Evolutionary conservation across 495 filamentous ascomycete species (phyloP).

Genomic region (Amphirosellinia nigrospora): DNA sequence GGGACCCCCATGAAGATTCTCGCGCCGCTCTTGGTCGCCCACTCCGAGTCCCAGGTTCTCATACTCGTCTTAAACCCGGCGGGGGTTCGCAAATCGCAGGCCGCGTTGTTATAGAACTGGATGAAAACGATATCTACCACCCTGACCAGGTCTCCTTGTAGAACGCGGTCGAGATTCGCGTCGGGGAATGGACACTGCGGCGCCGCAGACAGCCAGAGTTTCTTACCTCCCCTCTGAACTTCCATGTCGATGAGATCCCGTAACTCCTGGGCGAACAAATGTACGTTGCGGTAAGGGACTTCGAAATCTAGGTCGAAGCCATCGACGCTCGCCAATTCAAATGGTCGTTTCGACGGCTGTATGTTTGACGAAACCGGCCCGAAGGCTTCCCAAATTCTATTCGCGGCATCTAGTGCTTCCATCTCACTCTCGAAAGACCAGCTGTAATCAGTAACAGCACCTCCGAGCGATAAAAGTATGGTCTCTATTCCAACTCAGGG

Average conservation of each 20-base stretch:
- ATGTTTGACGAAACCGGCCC: constrained; percentile 46
- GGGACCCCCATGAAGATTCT: constrained; percentile 73
- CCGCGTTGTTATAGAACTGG: constrained; percentile 70
- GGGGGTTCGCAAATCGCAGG: constrained; percentile 65
- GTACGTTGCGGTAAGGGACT: constrained; percentile 50
- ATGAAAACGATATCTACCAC: constrained; percentile 69
- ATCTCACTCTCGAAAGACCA: constrained; percentile 56
- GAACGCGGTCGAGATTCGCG: constrained; percentile 57
- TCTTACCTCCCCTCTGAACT: constrained; percentile 44
- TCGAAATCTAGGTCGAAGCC: constrained; percentile 63
- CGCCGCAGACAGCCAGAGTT: constrained; percentile 61
- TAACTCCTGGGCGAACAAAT: constrained; percentile 60
- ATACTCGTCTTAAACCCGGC: constrained; percentile 34
- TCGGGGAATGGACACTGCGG: constrained; percentile 63
- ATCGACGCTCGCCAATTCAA: constrained; percentile 59
- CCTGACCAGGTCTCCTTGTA: constrained; percentile 52
- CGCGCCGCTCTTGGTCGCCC: constrained; percentile 44
- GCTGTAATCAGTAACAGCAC: constrained; percentile 44
- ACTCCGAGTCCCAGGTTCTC: background rate
- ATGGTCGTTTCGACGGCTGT: constrained; percentile 49
- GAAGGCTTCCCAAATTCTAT: constrained; percentile 69
- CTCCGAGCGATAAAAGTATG: constrained; percentile 68
- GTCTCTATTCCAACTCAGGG: constrained; percentile 44
- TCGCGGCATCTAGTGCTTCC: constrained; percentile 59
- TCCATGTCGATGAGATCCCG: constrained; percentile 51